Evolutionary conservation across 1,284 basidiomycete genomes (phyloP).

Genomic region (Sparassis latifolia): DNA sequence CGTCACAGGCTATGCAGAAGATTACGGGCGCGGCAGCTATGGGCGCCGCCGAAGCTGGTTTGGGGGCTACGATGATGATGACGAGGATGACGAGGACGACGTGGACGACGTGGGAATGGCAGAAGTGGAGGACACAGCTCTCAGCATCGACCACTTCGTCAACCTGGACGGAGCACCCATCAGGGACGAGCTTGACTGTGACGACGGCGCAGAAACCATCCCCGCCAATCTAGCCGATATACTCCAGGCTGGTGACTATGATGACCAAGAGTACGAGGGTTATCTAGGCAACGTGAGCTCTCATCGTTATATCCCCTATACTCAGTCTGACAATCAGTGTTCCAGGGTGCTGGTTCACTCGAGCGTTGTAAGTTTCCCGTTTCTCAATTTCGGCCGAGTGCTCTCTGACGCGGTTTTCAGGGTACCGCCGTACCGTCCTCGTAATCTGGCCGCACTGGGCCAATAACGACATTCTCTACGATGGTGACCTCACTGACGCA

Average conservation of each 20-base stretch:
- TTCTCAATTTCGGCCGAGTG: background rate
- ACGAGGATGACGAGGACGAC: slow-evolving; percentile 13
- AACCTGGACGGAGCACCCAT: slow-evolving; percentile 28
- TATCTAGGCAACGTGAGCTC: slow-evolving; percentile 37
- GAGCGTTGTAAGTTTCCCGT: slow-evolving; percentile 9
- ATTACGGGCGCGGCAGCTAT: slow-evolving; percentile 13
- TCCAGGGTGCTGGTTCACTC: slow-evolving; percentile 12
- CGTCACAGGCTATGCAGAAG: slow-evolving; percentile 26
- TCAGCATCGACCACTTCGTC: slow-evolving; percentile 27
- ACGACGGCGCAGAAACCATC: slow-evolving; percentile 25
- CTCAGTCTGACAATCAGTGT: background rate
- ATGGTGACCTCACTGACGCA: slow-evolving; percentile 6
- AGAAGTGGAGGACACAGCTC: slow-evolving; percentile 22
- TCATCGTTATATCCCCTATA: background rate
- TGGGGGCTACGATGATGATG: slow-evolving; percentile 15
- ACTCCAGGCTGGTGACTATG: slow-evolving; percentile 28
- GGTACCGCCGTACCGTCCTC: slow-evolving; percentile 37
- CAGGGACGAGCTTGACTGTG: slow-evolving; percentile 17
- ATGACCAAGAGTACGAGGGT: slow-evolving; percentile 35
- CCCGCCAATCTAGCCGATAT: slow-evolving; percentile 21
- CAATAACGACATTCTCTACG: slow-evolving; percentile 19
- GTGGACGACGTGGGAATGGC: slow-evolving; percentile 21
- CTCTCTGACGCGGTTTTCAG: slow-evolving; percentile 16
- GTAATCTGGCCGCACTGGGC: slow-evolving; percentile 30
- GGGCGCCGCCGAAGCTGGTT: no score